Percentiles rank a stretch among this genome's conserved stretches.
These are phyloP conservation scores for Cairneyella variabilis DNA, from an alignment of 495 filamentous ascomycete species.

Conservation along the genomic window DNA sequence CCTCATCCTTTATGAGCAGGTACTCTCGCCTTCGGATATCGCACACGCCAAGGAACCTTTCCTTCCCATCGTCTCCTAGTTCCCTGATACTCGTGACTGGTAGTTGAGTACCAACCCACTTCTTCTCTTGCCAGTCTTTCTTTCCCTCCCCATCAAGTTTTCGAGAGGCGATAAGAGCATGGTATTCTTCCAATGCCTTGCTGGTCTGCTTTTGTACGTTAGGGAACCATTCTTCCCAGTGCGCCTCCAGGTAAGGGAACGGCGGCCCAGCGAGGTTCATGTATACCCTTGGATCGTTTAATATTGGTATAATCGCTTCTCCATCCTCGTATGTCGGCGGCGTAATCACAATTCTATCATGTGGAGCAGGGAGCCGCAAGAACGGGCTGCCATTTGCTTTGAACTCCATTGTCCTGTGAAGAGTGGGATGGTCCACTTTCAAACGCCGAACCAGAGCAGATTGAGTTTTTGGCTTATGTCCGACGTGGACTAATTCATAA, in stretches of 20 bases:
- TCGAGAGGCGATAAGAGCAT: too few species aligned
- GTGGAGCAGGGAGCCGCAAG: not conserved
- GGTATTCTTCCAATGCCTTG: not conserved
- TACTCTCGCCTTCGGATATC: too few species aligned
- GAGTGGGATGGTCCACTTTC: too few species aligned
- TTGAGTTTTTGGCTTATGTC: not conserved
- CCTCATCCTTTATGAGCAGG: too few species aligned
- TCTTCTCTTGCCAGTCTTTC: not conserved
- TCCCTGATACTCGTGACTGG: not conserved
- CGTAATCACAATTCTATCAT: not conserved
- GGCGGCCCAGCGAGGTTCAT: slow-evolving; percentile 4
- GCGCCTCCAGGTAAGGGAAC: not conserved
- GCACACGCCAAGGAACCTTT: too few species aligned
- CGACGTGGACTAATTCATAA: not conserved
- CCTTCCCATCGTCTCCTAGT: not conserved
- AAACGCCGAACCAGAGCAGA: too few species aligned
- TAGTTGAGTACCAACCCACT: not conserved
- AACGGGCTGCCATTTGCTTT: not conserved
- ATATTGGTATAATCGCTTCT: not conserved
- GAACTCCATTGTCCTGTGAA: not conserved
- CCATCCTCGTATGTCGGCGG: not conserved
- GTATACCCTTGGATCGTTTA: not conserved
- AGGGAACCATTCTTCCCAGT: slow-evolving; percentile 2
- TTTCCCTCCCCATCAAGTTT: not conserved
- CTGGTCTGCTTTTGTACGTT: not conserved